A percentile compares a stretch with the other conserved stretches of the same genome.
Evolutionary conservation across 495 filamentous ascomycete species (phyloP).

Genomic region (Xylaria cubensis): DNA sequence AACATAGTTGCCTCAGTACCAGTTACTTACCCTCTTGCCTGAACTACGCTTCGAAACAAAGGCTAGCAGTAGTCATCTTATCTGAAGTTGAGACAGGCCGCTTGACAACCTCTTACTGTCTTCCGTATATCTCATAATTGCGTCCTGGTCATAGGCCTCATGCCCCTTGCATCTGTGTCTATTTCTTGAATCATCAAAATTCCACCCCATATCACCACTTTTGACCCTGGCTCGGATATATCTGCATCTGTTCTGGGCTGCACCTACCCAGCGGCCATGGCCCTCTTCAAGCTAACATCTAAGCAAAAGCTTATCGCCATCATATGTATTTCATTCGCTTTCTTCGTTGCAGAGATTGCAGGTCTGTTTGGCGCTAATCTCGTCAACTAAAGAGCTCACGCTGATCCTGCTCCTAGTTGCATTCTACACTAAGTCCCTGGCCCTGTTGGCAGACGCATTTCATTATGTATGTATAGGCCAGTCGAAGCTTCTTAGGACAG

Average conservation of each 20-base stretch:
- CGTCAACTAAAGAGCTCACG: neutral
- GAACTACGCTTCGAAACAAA: neutral
- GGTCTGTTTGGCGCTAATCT: conserved; percentile 43
- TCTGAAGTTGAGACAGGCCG: neutral
- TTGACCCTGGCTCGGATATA: neutral
- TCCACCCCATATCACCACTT: neutral
- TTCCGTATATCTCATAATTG: neutral
- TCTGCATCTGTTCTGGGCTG: neutral
- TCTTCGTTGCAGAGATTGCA: conserved; percentile 85
- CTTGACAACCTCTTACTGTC: neutral
- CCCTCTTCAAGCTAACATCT: conserved; percentile 37
- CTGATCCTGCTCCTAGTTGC: conserved; percentile 58
- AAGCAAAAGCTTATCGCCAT: conserved; percentile 74
- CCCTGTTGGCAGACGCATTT: conserved; percentile 92
- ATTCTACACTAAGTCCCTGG: conserved; percentile 85
- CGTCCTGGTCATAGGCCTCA: neutral
- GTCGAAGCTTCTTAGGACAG: neutral
- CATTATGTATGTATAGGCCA: conserved; percentile 73
- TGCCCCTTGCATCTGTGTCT: neutral
- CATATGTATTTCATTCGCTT: conserved; percentile 78
- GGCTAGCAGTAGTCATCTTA: neutral
- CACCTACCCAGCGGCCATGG: conserved; percentile 1
- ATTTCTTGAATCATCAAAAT: neutral
- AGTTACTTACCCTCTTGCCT: neutral
- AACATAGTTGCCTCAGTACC: neutral